These are phyloP conservation scores for Handroanthus guayacan DNA, from an alignment of 257 asterid species.

Conservation along the genomic window DNA sequence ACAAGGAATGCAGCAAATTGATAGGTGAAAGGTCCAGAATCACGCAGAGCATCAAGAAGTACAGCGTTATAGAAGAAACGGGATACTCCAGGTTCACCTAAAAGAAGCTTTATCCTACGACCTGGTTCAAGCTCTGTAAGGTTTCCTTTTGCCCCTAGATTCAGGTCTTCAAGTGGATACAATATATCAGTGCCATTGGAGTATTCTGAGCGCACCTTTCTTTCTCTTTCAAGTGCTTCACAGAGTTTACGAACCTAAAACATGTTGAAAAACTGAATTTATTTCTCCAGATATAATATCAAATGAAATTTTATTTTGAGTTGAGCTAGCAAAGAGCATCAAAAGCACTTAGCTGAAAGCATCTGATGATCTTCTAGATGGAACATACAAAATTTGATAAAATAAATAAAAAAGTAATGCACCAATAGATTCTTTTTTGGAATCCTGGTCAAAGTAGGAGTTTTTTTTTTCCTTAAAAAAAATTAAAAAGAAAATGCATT, in stretches of 20 bases:
- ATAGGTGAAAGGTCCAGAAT: slow-evolving; percentile 63
- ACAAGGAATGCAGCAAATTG: slow-evolving; percentile 84
- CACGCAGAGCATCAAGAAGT: slow-evolving; percentile 79
- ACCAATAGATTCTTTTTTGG: not conserved
- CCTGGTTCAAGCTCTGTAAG: slow-evolving; percentile 77
- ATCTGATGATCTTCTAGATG: slow-evolving; percentile 9
- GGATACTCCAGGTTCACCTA: slow-evolving; percentile 82
- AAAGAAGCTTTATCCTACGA: slow-evolving; percentile 69
- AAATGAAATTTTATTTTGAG: not conserved
- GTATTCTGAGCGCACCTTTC: slow-evolving; percentile 59
- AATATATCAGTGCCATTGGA: slow-evolving; percentile 58
- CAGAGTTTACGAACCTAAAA: slow-evolving; percentile 66
- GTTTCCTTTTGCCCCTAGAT: slow-evolving; percentile 75
- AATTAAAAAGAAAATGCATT: not conserved
- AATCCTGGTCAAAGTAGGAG: slow-evolving; percentile 17
- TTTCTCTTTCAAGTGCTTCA: slow-evolving; percentile 73
- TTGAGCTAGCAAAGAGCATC: slow-evolving; percentile 29
- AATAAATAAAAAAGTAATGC: slow-evolving; percentile 1
- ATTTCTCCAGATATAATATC: slow-evolving; percentile 4
- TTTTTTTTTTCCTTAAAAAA: not conserved
- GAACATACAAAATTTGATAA: not conserved
- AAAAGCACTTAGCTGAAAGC: slow-evolving; percentile 21
- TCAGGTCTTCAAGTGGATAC: slow-evolving; percentile 85
- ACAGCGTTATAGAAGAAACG: slow-evolving; percentile 67
- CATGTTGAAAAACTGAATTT: slow-evolving; percentile 29